A percentile compares a stretch with the other conserved stretches of the same genome.
Evolutionary conservation across 192 early-diverging fungal genomes (phyloP).

Genomic region (Paraglomus brasilianum): DNA sequence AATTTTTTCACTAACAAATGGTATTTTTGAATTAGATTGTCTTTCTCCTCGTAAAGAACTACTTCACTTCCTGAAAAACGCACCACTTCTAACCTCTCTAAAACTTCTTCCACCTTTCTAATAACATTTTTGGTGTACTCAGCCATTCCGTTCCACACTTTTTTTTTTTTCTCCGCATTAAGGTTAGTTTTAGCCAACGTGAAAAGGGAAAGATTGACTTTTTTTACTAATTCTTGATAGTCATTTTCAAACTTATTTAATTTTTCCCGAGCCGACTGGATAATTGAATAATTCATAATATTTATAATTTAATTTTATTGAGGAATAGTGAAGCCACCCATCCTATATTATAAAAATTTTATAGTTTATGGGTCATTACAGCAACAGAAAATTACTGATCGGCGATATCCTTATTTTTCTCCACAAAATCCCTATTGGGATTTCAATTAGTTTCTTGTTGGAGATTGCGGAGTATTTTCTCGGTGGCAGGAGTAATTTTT

Average conservation of each 20-base stretch:
- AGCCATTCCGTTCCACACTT: neutral
- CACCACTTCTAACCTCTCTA: neutral
- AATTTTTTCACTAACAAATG: neutral
- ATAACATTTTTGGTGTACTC: constrained; percentile 5
- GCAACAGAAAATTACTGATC: too few relatives aligned
- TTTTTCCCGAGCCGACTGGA: constrained; percentile 13
- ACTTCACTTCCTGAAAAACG: constrained; percentile 16
- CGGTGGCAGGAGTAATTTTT: neutral
- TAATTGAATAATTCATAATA: constrained; percentile 18
- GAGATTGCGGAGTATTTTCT: neutral
- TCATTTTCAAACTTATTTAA: constrained; percentile 10
- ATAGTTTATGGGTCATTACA: too few relatives aligned
- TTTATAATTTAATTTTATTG: too few relatives aligned
- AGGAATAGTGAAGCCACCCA: too few relatives aligned
- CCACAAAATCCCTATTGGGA: neutral
- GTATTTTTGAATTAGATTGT: neutral
- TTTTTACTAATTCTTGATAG: constrained; percentile 20
- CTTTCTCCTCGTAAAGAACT: constrained; percentile 8
- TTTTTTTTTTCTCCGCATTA: constrained; percentile 1
- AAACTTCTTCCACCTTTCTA: constrained; percentile 11
- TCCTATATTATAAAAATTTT: too few relatives aligned
- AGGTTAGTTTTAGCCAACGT: neutral
- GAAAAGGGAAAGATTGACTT: constrained; percentile 19
- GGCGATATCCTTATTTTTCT: neutral
- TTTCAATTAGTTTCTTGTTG: neutral